A percentile compares a stretch with the other conserved stretches of the same genome.
Conservation (phyloP, 1,284 basidiomycete species). For the Agroathelia rolfsii region DNA sequence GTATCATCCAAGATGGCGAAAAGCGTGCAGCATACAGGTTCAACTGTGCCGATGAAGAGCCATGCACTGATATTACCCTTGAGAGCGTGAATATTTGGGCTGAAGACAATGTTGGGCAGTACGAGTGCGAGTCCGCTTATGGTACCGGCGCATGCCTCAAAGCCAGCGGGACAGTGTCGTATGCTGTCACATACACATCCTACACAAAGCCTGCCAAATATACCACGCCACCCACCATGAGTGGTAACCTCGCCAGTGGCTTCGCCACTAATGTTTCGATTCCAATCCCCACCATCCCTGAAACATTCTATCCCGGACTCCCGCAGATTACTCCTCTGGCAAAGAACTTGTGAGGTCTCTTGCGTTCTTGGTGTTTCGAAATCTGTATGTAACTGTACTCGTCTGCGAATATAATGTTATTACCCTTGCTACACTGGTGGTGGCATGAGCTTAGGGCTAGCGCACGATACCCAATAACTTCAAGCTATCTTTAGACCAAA, state of each 20-base stretch:
- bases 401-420: no score
- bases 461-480: no score
- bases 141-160: conserved; percentile 22
- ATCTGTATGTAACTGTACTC: no score
- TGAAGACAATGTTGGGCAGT: conserved; percentile 16
- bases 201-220: conserved; percentile 18
- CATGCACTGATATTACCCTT: conserved; percentile 22
- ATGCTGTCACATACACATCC: conserved; percentile 16
- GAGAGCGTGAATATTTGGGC: conserved; percentile 24
- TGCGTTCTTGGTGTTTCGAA: no score
- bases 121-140: conserved; percentile 24
- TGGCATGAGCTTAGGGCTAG: no score
- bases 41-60: conserved; percentile 23
- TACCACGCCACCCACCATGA: conserved; percentile 19
- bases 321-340: no score
- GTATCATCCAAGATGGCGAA: conserved; percentile 20
- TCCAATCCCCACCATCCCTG: no score
- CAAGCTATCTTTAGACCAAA: no score
- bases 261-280: no score
- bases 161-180: conserved; percentile 16
- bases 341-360: no score
- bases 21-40: conserved; percentile 21
- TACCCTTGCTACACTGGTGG: no score
- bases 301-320: no score
- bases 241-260: conserved; percentile 23